phyloP scores from a whole-genome alignment of 2,329 filamentous ascomycete genomes.

The Torrubiellomyces zombiae region DNA sequence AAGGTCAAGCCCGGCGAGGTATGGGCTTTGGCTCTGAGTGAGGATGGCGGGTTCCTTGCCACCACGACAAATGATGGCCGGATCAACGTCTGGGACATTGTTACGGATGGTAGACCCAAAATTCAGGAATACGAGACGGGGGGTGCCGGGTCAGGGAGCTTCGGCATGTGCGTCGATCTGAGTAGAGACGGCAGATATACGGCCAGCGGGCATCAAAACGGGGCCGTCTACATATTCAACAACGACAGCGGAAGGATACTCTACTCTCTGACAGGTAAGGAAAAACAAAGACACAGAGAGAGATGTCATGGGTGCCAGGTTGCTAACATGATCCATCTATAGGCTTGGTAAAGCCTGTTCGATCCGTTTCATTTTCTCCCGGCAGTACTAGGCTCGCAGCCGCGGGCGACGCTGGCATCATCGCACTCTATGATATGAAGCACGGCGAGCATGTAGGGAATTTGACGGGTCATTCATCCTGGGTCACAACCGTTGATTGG shows the following conservation, averaged over 20 bases:
- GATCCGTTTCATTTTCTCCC: slow-evolving; percentile 76
- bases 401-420: slow-evolving; percentile 74
- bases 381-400: slow-evolving; percentile 72
- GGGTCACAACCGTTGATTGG: slow-evolving; percentile 88
- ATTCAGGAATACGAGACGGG: slow-evolving; percentile 73
- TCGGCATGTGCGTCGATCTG: slow-evolving; percentile 77
- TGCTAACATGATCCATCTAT: no score
- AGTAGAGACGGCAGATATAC: slow-evolving; percentile 67
- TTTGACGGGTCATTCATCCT: slow-evolving; percentile 61
- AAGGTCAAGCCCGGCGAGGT: slow-evolving; percentile 49
- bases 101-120: slow-evolving; percentile 38
- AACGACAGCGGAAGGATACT: slow-evolving; percentile 74
- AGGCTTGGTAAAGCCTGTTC: slow-evolving; percentile 77
- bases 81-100: slow-evolving; percentile 74
- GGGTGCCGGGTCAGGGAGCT: slow-evolving; percentile 57
- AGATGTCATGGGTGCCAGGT: no score
- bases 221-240: slow-evolving; percentile 85
- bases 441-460: slow-evolving; percentile 88
- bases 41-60: slow-evolving; percentile 72
- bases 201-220: slow-evolving; percentile 84
- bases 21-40: slow-evolving; percentile 78
- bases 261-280: slow-evolving; percentile 63
- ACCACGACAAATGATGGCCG: slow-evolving; percentile 75
- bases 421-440: slow-evolving; percentile 80
- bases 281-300: not conserved